These are phyloP conservation scores for Claviceps pazoutovae DNA, from an alignment of 2,329 filamentous ascomycete genomes.

Conservation along the genomic window DNA sequence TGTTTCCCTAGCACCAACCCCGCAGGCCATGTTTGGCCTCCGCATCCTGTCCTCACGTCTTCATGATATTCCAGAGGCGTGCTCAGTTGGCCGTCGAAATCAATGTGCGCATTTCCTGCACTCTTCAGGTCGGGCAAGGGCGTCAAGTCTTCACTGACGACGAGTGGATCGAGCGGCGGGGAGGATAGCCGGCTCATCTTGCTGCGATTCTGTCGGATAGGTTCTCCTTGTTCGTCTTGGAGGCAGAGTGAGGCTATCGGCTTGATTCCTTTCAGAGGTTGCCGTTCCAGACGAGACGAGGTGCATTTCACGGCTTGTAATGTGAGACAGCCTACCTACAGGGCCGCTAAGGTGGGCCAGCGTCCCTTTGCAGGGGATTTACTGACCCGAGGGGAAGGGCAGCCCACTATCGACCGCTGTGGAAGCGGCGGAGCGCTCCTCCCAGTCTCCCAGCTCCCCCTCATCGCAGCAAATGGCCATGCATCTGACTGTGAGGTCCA, in stretches of 20 bases:
- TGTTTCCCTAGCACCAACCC: constrained; percentile 82
- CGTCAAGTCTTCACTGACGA: constrained; percentile 40
- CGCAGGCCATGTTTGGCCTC: constrained; percentile 88
- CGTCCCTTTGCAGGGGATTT: neutral
- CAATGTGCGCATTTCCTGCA: constrained; percentile 35
- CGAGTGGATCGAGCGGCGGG: constrained; percentile 35
- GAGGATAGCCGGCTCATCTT: constrained; percentile 25
- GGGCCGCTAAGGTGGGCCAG: neutral
- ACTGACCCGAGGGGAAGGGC: neutral
- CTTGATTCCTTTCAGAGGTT: neutral
- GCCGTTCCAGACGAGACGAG: neutral
- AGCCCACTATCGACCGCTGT: neutral
- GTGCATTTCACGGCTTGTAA: neutral
- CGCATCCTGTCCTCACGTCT: constrained; percentile 77
- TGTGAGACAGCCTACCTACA: neutral
- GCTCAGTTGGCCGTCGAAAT: constrained; percentile 62
- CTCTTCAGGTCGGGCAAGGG: constrained; percentile 46
- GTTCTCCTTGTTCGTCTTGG: neutral
- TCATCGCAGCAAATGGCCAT: too few species aligned
- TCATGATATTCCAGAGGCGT: constrained; percentile 65
- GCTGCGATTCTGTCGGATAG: neutral
- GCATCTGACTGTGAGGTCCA: too few species aligned
- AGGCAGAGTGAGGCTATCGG: neutral
- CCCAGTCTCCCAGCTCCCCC: neutral
- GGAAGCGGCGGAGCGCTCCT: neutral